These are phyloP conservation scores for Candida boleticola DNA, from an alignment of 805 yeast genomes.

Conservation along the genomic window DNA sequence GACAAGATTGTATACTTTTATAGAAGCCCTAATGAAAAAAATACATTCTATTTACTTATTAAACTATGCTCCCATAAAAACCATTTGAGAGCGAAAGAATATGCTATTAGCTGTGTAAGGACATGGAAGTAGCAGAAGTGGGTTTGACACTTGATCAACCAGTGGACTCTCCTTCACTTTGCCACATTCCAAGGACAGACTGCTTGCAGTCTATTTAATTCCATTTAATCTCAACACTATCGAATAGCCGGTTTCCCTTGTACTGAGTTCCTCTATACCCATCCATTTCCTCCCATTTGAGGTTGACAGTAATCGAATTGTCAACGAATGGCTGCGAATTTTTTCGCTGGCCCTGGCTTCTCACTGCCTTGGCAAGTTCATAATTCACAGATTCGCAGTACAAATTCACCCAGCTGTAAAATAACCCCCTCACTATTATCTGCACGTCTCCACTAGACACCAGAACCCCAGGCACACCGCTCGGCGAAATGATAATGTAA, in stretches of 20 bases:
- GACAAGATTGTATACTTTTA: too few relatives aligned
- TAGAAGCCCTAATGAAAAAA: too few relatives aligned
- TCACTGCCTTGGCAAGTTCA: background rate
- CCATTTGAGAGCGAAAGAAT: too few relatives aligned
- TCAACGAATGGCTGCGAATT: background rate
- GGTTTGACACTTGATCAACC: too few relatives aligned
- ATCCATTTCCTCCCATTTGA: constrained; percentile 49
- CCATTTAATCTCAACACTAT: constrained; percentile 45
- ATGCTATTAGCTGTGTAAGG: too few relatives aligned
- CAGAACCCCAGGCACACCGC: background rate
- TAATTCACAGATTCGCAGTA: constrained; percentile 30
- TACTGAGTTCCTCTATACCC: constrained; percentile 63
- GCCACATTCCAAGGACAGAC: too few relatives aligned
- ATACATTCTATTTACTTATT: too few relatives aligned
- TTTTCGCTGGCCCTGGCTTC: background rate
- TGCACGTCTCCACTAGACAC: constrained; percentile 13
- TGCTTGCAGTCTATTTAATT: constrained; percentile 2
- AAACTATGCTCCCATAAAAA: too few relatives aligned
- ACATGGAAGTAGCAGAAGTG: too few relatives aligned
- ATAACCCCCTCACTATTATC: constrained; percentile 14
- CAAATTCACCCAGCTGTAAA: constrained; percentile 30
- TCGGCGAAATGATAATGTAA: background rate
- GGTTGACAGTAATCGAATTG: too few relatives aligned
- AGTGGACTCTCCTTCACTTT: too few relatives aligned
- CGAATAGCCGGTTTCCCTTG: constrained; percentile 54